A percentile compares a stretch with the other conserved stretches of the same genome.
Conservation (phyloP, 2,329 filamentous ascomycete genomes). For the Botryotinia convoluta region DNA sequence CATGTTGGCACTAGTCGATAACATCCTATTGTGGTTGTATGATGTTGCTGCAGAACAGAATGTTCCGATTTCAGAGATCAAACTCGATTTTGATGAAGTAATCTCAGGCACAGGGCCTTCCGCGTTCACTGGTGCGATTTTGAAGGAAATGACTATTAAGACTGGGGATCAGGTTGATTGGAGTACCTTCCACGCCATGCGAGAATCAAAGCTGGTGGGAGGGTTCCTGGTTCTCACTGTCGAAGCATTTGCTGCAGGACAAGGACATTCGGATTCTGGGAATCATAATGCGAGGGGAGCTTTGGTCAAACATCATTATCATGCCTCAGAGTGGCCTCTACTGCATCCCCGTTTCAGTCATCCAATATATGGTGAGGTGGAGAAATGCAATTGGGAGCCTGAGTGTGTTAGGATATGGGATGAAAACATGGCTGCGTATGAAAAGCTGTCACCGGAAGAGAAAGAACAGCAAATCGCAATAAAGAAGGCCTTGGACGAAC, state of each 20-base stretch:
- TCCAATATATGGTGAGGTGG: conserved; percentile 67
- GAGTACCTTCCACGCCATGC: conserved; percentile 63
- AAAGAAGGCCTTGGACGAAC: conserved; percentile 28
- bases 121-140: conserved; percentile 63
- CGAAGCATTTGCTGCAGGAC: conserved; percentile 69
- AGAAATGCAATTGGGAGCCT: conserved; percentile 66
- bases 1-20: conserved; percentile 66
- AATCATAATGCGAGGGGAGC: conserved; percentile 65
- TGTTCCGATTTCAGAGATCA: conserved; percentile 57
- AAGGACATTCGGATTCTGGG: conserved; percentile 70
- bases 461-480: conserved; percentile 46
- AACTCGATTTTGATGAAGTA: conserved; percentile 69
- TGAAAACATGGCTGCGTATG: conserved; percentile 59
- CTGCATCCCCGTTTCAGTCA: conserved; percentile 65
- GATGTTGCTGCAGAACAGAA: conserved; percentile 57
- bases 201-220: conserved; percentile 63
- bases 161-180: conserved; percentile 52
- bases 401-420: conserved; percentile 67
- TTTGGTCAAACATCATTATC: conserved; percentile 71
- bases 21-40: conserved; percentile 65
- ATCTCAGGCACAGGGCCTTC: conserved; percentile 71
- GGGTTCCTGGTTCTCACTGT: conserved; percentile 66
- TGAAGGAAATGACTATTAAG: conserved; percentile 59
- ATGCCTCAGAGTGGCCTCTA: conserved; percentile 70
- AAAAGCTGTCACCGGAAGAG: conserved; percentile 56